Base-by-base conservation (phyloP, 2,329 filamentous ascomycete genomes). In the Hymenoscyphus linearis region DNA sequence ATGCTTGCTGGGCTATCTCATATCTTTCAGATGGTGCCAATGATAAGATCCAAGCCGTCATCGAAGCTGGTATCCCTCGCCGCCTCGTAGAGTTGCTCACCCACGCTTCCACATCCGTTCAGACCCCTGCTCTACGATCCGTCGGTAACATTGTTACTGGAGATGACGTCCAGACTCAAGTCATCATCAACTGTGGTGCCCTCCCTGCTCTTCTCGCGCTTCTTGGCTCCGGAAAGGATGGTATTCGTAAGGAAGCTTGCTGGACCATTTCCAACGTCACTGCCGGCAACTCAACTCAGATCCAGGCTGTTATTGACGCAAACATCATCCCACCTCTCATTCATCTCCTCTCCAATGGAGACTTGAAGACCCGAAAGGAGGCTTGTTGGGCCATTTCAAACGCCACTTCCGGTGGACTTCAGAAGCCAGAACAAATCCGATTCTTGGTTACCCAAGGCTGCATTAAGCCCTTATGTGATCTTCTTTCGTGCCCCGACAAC, bases 231-330 rank as follows among this genome's bases (percentile, higher is more conserved):
- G 95, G 91, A 73, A 99, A 99, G 84, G 95, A 99, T 73, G 95
- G 95, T 27, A 99, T 99, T 68, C 91, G 95, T 68, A 99, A 99
- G 83, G 95, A 99, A 78, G 95, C 95, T 31, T 99, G 95, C 86
- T 99, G 95, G 95, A 99, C 95, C 57, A 99, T 99, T 71, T 97
- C 93, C 74, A 99, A 99, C 83, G 91, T 99, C 72, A 99, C 95
- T 35, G 95, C 95, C 63, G 95, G 95, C 65, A 99, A 99, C 82
- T 96, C 93, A 40, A 91, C 89, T 61, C 95, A 99, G 79, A 99
- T 99, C 70, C 95, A 99, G 80, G 82, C 92, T 10, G 95, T 99
- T 60, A 89, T 99, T 70, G 95, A 99, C 72, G 93, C 93, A 71
- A 95, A 96, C 79, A 96, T 99, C 73, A 95, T 99, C 69, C 92